Evolutionary conservation across 345 rosid genomes (phyloP), one percentile per base, ranked within the genome.

Genomic region (Eucalyptus pumila): DNA sequence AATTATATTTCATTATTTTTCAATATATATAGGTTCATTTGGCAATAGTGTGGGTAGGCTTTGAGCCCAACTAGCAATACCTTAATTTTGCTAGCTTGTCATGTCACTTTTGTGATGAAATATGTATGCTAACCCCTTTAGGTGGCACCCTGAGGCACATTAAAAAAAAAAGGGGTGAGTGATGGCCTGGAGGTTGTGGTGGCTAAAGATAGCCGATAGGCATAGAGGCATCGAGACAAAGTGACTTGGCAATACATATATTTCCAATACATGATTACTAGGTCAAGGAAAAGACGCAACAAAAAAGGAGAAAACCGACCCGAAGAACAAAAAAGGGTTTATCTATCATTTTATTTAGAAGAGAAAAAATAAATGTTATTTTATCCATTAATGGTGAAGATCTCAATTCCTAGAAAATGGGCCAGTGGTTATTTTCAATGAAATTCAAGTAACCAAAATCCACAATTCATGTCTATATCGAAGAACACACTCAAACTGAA

Each of bases 321-420:
- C 0, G 3, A 9, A 21, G 9, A 21, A 14, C 5, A 4, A 21
- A 8, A 21, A 23, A 2, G 1, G 26, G 12, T 9, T 23, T 54
- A 23, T 56, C 12, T 23, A 23, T 56, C 10, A 56, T 10, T 56
- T 56, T 23, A 54, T 54, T 23, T 54, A 21, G 1, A 21, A 54
- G 26, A 56, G 60, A 8, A 54, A 54, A 23, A 23, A 23, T 26
- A 56, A 56, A 23, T 56, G 12, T 56, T 56, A 52, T 56, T 21
- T 23, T 56, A 56, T 23, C 27, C 62, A 56, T 56, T 23, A 56
- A 56, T 52, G 56, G 56, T 52, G 56, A 52, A 52, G 56, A 52
- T 52, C 56, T 52, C 56, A 52, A 19, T 52, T 52, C 56, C 56
- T 52, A 52, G 56, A 52, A 52, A 52, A 52, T 52, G 27, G 62